Evolutionary conservation across 192 early-diverging fungal species (phyloP).

Genomic region (Dispira parvispora): DNA sequence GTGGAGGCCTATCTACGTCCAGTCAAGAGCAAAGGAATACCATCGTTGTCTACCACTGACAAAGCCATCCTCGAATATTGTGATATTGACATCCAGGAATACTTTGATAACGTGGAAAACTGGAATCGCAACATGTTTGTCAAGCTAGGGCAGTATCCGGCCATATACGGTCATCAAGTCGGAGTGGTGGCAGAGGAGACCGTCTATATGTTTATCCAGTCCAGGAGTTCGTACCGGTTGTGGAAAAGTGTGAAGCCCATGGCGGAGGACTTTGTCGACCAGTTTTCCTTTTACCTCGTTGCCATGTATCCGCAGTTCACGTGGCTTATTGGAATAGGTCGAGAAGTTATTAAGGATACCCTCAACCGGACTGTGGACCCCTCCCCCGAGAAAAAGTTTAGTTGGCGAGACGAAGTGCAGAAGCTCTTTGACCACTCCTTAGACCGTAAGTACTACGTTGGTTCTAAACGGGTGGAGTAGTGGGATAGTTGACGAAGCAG

Average conservation of each 20-base stretch:
- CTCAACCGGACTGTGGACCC: neutral
- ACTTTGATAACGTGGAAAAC: neutral
- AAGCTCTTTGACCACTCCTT: constrained; percentile 1
- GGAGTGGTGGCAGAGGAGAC: neutral
- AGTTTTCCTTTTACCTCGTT: neutral
- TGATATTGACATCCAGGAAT: constrained; percentile 2
- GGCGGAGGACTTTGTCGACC: constrained; percentile 1
- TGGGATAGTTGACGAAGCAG: neutral
- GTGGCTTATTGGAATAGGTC: neutral
- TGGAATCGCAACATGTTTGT: constrained; percentile 2
- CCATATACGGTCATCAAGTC: constrained; percentile 3
- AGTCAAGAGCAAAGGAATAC: neutral
- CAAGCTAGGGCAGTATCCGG: constrained; percentile 3
- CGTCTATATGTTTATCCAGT: constrained; percentile 5
- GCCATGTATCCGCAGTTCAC: constrained; percentile 1
- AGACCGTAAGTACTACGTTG: neutral
- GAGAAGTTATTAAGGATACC: constrained; percentile 1
- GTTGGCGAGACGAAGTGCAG: neutral
- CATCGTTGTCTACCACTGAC: neutral
- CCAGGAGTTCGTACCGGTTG: neutral
- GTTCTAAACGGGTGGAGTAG: neutral
- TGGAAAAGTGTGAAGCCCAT: constrained; percentile 5
- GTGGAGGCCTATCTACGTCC: no score
- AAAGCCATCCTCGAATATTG: neutral
- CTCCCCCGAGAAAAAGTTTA: neutral